phyloP scores from a whole-genome alignment of 2,329 filamentous ascomycete species.

The Conoideocrella luteorostrata region DNA sequence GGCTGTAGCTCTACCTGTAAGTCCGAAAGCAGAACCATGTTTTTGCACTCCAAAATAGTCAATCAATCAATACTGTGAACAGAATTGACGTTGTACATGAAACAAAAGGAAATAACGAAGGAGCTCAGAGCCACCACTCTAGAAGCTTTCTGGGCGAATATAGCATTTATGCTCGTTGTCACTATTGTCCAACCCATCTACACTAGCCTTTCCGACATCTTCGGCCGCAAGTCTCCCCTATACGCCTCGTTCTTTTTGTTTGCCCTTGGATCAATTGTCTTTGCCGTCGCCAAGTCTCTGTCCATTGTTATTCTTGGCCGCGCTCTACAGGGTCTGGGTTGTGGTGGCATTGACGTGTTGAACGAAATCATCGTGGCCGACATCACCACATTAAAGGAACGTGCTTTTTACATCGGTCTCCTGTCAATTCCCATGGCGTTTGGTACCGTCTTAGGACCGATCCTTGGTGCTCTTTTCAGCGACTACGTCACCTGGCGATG shows the following conservation, averaged over 20 bases:
- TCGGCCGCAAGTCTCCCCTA: conserved; percentile 25
- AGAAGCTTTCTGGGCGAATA: conserved; percentile 66
- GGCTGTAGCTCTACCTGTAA: not conserved
- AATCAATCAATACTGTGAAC: too few relatives aligned
- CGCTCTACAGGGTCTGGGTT: conserved; percentile 25
- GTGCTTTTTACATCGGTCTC: conserved; percentile 20
- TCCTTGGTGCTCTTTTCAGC: conserved; percentile 20
- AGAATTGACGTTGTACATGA: too few relatives aligned
- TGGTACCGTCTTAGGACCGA: conserved; percentile 18
- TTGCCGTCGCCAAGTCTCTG: conserved; percentile 25
- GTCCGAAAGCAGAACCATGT: too few relatives aligned
- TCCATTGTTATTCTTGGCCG: conserved; percentile 24
- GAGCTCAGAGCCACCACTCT: conserved; percentile 48
- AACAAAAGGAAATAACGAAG: conserved; percentile 38
- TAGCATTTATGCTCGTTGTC: conserved; percentile 60
- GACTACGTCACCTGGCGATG: conserved; percentile 21
- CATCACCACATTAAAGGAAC: conserved; percentile 27
- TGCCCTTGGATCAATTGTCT: conserved; percentile 33
- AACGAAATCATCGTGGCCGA: conserved; percentile 24
- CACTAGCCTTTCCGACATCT: conserved; percentile 25
- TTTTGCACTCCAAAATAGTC: too few relatives aligned
- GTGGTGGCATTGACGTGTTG: conserved; percentile 26
- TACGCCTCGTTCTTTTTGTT: conserved; percentile 26
- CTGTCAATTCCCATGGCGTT: conserved; percentile 16
- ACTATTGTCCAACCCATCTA: conserved; percentile 50